Conservation (phyloP, 768 basidiomycete species). For the Macrolepiota fuliginosa region DNA sequence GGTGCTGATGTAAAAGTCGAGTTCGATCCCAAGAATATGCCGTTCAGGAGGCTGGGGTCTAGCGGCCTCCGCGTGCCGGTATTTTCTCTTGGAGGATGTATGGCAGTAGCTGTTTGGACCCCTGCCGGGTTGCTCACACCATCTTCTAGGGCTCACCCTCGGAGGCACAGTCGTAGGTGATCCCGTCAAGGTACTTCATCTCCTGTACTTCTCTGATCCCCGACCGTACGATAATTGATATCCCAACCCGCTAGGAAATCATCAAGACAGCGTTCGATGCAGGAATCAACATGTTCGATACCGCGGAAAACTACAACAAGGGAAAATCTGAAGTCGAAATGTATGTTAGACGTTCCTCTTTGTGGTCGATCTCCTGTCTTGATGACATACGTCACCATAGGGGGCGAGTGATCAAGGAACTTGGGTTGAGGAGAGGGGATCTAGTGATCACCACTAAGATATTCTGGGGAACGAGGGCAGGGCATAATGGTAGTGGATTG, state of each 20-base stretch:
- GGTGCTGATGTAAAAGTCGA: slow-evolving; percentile 18
- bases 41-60: slow-evolving; percentile 54
- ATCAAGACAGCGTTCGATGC: slow-evolving; percentile 75
- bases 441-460: slow-evolving; percentile 79
- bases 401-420: slow-evolving; percentile 75
- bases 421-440: slow-evolving; percentile 62
- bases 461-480: slow-evolving; percentile 67
- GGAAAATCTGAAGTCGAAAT: slow-evolving; percentile 77
- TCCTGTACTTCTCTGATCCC: not conserved
- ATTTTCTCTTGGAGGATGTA: slow-evolving; percentile 71
- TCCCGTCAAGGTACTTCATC: slow-evolving; percentile 55
- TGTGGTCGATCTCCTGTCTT: not conserved
- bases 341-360: slow-evolving; percentile 29
- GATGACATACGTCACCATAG: slow-evolving; percentile 19
- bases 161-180: slow-evolving; percentile 66
- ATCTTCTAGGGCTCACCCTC: slow-evolving; percentile 48
- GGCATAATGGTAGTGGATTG: slow-evolving; percentile 56
- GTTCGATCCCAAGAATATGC: slow-evolving; percentile 55
- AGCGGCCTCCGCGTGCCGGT: slow-evolving; percentile 64
- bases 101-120: not conserved
- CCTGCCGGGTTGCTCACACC: not conserved
- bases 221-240: not conserved
- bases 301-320: slow-evolving; percentile 59
- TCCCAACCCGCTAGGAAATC: slow-evolving; percentile 50
- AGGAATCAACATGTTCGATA: slow-evolving; percentile 78